These are phyloP conservation scores for Fusarium setosum DNA, from an alignment of 2,329 filamentous ascomycete species.

Conservation along the genomic window DNA sequence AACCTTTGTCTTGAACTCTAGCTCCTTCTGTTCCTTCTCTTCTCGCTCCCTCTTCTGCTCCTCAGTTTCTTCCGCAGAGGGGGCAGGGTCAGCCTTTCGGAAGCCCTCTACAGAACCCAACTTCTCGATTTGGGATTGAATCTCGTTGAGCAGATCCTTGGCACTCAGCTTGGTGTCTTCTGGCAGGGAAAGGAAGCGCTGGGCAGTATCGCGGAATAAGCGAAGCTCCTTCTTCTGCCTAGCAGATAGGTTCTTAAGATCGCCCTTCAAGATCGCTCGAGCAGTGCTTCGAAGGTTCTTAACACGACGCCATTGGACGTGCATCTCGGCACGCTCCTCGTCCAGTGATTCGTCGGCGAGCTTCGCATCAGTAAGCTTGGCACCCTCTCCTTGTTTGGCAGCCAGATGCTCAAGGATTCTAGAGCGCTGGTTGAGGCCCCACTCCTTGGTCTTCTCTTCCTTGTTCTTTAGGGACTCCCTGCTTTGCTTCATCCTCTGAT, in stretches of 20 bases:
- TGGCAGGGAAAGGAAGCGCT: slow-evolving; percentile 65
- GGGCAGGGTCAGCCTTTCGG: slow-evolving; percentile 41
- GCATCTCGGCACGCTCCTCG: slow-evolving; percentile 36
- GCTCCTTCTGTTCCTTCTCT: slow-evolving; percentile 32
- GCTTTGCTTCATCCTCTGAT: slow-evolving; percentile 39
- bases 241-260: slow-evolving; percentile 66
- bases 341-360: slow-evolving; percentile 28
- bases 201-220: slow-evolving; percentile 74
- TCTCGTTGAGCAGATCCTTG: slow-evolving; percentile 46
- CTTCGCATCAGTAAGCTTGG: slow-evolving; percentile 32
- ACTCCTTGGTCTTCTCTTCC: slow-evolving; percentile 40
- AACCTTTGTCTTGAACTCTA: slow-evolving; percentile 45
- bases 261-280: slow-evolving; percentile 52
- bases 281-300: slow-evolving; percentile 46
- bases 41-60: slow-evolving; percentile 29
- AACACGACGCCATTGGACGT: slow-evolving; percentile 39
- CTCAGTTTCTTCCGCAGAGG: slow-evolving; percentile 26
- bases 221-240: slow-evolving; percentile 83
- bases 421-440: slow-evolving; percentile 30
- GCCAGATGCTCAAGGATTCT: slow-evolving; percentile 28
- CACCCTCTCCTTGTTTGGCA: slow-evolving; percentile 36
- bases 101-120: slow-evolving; percentile 48
- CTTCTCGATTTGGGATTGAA: slow-evolving; percentile 48
- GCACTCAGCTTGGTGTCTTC: slow-evolving; percentile 45
- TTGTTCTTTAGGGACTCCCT: slow-evolving; percentile 43